Evolutionary conservation across 352 stramenopile species (phyloP).

Genomic region (Phytophthora pisi): DNA sequence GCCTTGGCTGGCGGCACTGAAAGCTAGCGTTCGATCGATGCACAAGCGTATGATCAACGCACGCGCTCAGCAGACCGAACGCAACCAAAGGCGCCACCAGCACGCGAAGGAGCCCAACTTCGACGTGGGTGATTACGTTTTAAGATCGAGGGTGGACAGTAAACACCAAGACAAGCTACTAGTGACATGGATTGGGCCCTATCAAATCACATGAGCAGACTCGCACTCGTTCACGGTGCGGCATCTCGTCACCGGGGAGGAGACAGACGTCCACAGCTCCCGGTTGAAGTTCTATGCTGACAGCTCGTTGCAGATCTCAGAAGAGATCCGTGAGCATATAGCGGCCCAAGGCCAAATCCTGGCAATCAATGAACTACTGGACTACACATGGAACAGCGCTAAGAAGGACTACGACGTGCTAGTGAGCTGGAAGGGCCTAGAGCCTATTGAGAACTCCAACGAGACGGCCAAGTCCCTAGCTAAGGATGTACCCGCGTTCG

Average conservation of each 20-base stretch:
- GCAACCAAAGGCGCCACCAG: slow-evolving; percentile 3
- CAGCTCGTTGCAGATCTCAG: slow-evolving; percentile 22
- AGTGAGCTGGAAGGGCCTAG: slow-evolving; percentile 21
- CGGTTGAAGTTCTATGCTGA: slow-evolving; percentile 42
- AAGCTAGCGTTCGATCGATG: slow-evolving; percentile 4
- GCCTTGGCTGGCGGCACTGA: background rate
- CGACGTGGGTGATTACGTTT: slow-evolving; percentile 34
- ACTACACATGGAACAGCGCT: slow-evolving; percentile 1
- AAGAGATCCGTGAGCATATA: slow-evolving; percentile 34
- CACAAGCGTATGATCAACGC: slow-evolving; percentile 27
- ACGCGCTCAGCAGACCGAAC: slow-evolving; percentile 13
- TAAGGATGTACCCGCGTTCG: slow-evolving; percentile 5
- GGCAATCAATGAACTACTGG: slow-evolving; percentile 4
- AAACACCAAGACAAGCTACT: slow-evolving; percentile 36
- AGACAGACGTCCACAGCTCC: slow-evolving; percentile 31
- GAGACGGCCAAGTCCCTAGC: slow-evolving; percentile 10
- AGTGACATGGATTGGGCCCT: slow-evolving; percentile 42
- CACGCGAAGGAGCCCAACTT: slow-evolving; percentile 22
- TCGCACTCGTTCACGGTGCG: slow-evolving; percentile 30
- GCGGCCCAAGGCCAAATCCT: slow-evolving; percentile 24
- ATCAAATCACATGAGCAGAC: slow-evolving; percentile 20
- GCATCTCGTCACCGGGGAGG: slow-evolving; percentile 15
- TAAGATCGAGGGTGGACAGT: slow-evolving; percentile 35
- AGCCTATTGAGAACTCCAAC: slow-evolving; percentile 19
- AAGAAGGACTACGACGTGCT: slow-evolving; percentile 15